These are phyloP conservation scores for Przewalskia tangutica DNA, from an alignment of 257 asterid species.

Conservation along the genomic window DNA sequence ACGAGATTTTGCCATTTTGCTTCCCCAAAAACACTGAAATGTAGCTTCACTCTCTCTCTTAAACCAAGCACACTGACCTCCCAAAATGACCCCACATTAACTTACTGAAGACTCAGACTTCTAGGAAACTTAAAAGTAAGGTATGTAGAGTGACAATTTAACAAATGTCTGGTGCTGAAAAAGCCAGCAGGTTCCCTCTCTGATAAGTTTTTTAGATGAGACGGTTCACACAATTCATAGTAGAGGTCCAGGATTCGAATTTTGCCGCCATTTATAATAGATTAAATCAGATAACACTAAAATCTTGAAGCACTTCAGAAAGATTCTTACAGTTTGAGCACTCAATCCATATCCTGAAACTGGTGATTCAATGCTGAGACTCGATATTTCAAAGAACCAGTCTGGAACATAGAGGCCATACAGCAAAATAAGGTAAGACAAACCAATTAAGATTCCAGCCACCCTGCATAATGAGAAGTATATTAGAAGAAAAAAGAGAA, in stretches of 20 bases:
- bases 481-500: slow-evolving; percentile 8
- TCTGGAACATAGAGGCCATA: slow-evolving; percentile 69
- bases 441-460: slow-evolving; percentile 40
- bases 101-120: background rate
- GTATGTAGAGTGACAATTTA: background rate
- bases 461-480: slow-evolving; percentile 34
- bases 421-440: slow-evolving; percentile 47
- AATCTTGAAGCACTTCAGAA: background rate
- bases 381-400: slow-evolving; percentile 58
- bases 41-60: background rate
- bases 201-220: too few relatives aligned
- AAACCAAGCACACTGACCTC: background rate
- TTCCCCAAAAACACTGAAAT: background rate
- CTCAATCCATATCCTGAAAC: slow-evolving; percentile 29
- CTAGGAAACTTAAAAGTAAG: background rate
- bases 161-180: background rate
- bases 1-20: slow-evolving; percentile 2
- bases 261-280: background rate
- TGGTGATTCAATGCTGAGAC: slow-evolving; percentile 22
- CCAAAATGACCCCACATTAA: background rate
- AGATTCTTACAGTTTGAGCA: slow-evolving; percentile 44
- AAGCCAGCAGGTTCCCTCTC: background rate
- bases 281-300: background rate
- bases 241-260: too few relatives aligned
- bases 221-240: too few relatives aligned